A percentile compares a stretch with the other conserved stretches of the same genome.
Evolutionary conservation across 495 filamentous ascomycete genomes (phyloP).

Genomic region (Achaetomiella virescens): DNA sequence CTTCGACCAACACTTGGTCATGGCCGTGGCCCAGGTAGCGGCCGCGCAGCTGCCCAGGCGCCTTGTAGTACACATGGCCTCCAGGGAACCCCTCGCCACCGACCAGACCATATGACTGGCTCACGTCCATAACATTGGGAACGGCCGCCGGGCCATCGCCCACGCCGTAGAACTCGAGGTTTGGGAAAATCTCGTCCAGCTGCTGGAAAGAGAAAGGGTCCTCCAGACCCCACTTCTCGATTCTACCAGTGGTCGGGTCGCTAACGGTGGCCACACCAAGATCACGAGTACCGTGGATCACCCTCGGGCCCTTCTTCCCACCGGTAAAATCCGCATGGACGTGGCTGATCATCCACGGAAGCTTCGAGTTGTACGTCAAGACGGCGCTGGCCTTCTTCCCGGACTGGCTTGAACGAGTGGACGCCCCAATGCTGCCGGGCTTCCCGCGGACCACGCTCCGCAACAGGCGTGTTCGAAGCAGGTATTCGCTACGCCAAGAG

Average conservation of each 20-base stretch:
- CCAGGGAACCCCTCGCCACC: conserved; percentile 80
- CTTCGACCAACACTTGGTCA: conserved; percentile 40
- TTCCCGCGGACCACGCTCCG: conserved; percentile 72
- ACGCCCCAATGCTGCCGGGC: conserved; percentile 38
- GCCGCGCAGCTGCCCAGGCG: conserved; percentile 70
- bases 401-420: conserved; percentile 44
- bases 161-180: conserved; percentile 68
- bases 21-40: conserved; percentile 57
- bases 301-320: conserved; percentile 64
- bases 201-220: conserved; percentile 69
- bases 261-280: conserved; percentile 66
- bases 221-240: conserved; percentile 77
- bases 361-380: conserved; percentile 75
- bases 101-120: conserved; percentile 74
- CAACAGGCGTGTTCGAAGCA: conserved; percentile 76
- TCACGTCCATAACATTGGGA: conserved; percentile 84
- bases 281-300: conserved; percentile 76
- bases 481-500: conserved; percentile 91
- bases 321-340: conserved; percentile 65
- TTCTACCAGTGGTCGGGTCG: conserved; percentile 67
- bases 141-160: conserved; percentile 68
- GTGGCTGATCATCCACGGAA: conserved; percentile 66
- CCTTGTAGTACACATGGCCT: conserved; percentile 69
- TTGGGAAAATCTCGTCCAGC: conserved; percentile 67
- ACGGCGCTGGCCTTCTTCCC: conserved; percentile 47